Conservation (phyloP, 169 alveolate species). For the Plasmodium relictum region DNA sequence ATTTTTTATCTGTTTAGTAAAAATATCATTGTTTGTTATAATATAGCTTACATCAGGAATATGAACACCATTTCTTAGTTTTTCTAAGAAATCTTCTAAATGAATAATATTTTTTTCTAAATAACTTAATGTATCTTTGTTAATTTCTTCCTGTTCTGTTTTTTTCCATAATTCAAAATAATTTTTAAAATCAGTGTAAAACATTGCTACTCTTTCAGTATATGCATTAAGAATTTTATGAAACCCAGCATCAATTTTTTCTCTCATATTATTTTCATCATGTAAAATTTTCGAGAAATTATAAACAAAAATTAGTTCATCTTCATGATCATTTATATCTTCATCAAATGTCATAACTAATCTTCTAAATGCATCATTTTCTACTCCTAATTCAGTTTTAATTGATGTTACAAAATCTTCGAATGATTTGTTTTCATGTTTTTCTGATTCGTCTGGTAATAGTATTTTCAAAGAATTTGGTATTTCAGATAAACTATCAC, state of each 20-base stretch:
- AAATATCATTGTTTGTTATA: slow-evolving; percentile 16
- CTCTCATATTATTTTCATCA: slow-evolving; percentile 12
- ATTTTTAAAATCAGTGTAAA: neutral
- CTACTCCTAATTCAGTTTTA: slow-evolving; percentile 18
- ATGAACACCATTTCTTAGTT: neutral
- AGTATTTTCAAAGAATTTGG: slow-evolving; percentile 35
- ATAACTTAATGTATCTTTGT: neutral
- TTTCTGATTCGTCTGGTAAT: neutral
- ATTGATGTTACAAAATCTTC: slow-evolving; percentile 14
- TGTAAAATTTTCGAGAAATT: neutral
- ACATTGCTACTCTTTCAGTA: neutral
- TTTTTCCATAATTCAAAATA: slow-evolving; percentile 8
- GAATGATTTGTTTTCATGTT: neutral
- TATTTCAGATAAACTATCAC: slow-evolving; percentile 6
- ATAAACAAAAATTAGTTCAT: slow-evolving; percentile 3
- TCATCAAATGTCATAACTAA: slow-evolving; percentile 3
- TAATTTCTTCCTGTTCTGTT: neutral
- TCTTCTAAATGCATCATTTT: slow-evolving; percentile 18
- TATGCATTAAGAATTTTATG: neutral
- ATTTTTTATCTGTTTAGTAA: slow-evolving; percentile 13
- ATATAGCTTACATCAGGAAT: slow-evolving; percentile 29
- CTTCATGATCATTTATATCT: neutral
- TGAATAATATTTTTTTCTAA: slow-evolving; percentile 35
- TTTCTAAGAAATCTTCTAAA: slow-evolving; percentile 1
- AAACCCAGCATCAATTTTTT: slow-evolving; percentile 1